These are phyloP conservation scores for Exophiala sp. DNA, from an alignment of 2,329 filamentous ascomycete species.

Conservation along the genomic window DNA sequence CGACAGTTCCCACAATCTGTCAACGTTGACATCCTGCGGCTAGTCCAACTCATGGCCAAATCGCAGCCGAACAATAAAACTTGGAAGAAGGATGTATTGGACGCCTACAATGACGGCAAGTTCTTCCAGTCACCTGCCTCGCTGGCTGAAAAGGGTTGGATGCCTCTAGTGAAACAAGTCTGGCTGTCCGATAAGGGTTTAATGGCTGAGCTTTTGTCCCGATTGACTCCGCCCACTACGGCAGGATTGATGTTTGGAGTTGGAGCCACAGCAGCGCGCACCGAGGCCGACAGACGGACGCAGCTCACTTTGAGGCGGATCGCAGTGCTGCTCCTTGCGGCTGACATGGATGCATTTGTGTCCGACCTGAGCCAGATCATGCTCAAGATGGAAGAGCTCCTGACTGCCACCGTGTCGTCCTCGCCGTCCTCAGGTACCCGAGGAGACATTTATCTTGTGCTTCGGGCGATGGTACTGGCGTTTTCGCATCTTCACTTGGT, in stretches of 20 bases:
- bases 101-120: slow-evolving; percentile 82
- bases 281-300: slow-evolving; percentile 91
- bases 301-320: slow-evolving; percentile 84
- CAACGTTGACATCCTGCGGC: slow-evolving; percentile 60
- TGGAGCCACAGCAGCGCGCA: slow-evolving; percentile 81
- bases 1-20: slow-evolving; percentile 84
- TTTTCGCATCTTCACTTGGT: slow-evolving; percentile 74
- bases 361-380: slow-evolving; percentile 66
- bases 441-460: slow-evolving; percentile 81
- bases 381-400: slow-evolving; percentile 79
- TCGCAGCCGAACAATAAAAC: slow-evolving; percentile 75
- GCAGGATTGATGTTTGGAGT: slow-evolving; percentile 99
- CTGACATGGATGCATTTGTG: slow-evolving; percentile 71
- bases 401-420: slow-evolving; percentile 75
- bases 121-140: slow-evolving; percentile 69
- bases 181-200: slow-evolving; percentile 79
- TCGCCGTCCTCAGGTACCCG: slow-evolving; percentile 87
- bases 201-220: slow-evolving; percentile 70
- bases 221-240: slow-evolving; percentile 77
- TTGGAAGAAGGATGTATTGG: slow-evolving; percentile 87
- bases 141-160: slow-evolving; percentile 68
- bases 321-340: slow-evolving; percentile 70
- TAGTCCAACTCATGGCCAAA: slow-evolving; percentile 71
- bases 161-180: slow-evolving; percentile 80
- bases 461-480: slow-evolving; percentile 73